Conservation (phyloP, 1,284 basidiomycete species). For the Phlebopus sp. region DNA sequence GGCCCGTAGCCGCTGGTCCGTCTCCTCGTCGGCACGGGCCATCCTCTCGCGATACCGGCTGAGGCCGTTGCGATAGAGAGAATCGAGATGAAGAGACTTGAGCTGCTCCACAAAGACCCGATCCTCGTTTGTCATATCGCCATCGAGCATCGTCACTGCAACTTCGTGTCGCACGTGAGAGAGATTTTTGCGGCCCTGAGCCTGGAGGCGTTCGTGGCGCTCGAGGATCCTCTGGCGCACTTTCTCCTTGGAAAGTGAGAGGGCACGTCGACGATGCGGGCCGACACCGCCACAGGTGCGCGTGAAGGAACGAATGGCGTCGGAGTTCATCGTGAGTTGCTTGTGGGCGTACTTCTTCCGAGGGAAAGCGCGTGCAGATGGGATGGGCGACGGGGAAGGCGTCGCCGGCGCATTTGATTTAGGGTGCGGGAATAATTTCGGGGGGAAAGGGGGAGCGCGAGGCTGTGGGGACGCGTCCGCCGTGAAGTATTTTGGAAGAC, state of each 20-base stretch:
- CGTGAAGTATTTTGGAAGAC: conserved; percentile 9
- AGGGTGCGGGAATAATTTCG: neutral
- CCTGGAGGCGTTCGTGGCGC: conserved; percentile 5
- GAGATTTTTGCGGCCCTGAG: conserved; percentile 4
- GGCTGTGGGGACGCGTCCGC: neutral
- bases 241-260: conserved; percentile 5
- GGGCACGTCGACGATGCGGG: conserved; percentile 1
- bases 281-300: neutral
- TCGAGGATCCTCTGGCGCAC: neutral
- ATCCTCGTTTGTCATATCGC: conserved; percentile 18
- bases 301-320: neutral
- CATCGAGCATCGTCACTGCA: conserved; percentile 14
- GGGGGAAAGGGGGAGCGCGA: neutral
- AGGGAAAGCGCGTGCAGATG: neutral
- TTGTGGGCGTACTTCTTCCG: conserved; percentile 18
- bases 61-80: conserved; percentile 14
- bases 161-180: conserved; percentile 10
- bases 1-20: conserved; percentile 7
- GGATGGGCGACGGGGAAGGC: neutral
- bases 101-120: conserved; percentile 27
- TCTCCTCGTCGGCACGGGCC: conserved; percentile 17
- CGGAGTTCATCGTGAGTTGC: conserved; percentile 13
- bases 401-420: neutral
- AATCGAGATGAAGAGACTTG: conserved; percentile 13
- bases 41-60: conserved; percentile 19